Percentiles rank a stretch among this genome's conserved stretches.
Evolutionary conservation across 208 protist genomes (phyloP).

Genomic region (Jaenimonas drosophilae): DNA sequence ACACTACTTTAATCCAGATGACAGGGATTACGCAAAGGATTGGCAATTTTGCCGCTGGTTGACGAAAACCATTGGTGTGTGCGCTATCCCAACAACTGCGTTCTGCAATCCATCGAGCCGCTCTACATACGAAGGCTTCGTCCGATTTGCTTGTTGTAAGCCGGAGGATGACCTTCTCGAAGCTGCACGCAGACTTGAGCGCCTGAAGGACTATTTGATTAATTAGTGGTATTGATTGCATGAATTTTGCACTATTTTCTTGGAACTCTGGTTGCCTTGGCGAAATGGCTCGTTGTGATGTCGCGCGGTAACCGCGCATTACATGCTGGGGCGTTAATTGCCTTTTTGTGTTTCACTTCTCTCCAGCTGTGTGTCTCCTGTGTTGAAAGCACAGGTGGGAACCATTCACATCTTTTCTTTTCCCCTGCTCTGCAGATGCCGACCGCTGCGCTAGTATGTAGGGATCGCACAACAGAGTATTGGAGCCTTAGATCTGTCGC

Average conservation of each 20-base stretch:
- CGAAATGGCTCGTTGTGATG: too few relatives aligned
- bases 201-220: constrained; percentile 27
- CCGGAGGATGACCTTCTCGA: constrained; percentile 37
- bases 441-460: too few relatives aligned
- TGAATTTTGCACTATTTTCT: constrained; percentile 5
- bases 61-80: constrained; percentile 71
- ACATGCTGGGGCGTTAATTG: too few relatives aligned
- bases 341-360: constrained; percentile 4
- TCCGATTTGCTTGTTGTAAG: constrained; percentile 87
- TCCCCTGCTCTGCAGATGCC: too few relatives aligned
- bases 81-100: constrained; percentile 72
- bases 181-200: constrained; percentile 37
- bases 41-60: constrained; percentile 88
- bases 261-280: too few relatives aligned
- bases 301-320: too few relatives aligned
- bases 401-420: too few relatives aligned
- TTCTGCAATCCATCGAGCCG: constrained; percentile 57
- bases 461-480: too few relatives aligned
- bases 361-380: not conserved
- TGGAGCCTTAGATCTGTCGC: too few relatives aligned
- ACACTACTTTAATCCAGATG: constrained; percentile 47
- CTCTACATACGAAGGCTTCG: constrained; percentile 51
- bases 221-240: constrained; percentile 1
- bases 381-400: not conserved
- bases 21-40: constrained; percentile 43